These are phyloP conservation scores for Corylus americana DNA, from an alignment of 306 rosid genomes.

Conservation along the genomic window DNA sequence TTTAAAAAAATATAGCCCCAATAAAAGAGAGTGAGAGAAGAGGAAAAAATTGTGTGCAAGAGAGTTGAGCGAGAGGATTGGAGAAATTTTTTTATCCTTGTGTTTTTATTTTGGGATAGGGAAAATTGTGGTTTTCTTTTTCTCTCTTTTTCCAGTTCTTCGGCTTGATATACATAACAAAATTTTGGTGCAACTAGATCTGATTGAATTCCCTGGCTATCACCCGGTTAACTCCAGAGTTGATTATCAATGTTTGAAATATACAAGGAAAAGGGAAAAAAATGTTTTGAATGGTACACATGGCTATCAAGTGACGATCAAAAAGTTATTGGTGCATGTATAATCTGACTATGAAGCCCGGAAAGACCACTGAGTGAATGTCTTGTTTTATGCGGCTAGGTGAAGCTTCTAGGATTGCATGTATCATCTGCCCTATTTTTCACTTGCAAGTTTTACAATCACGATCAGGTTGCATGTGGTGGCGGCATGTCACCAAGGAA, in stretches of 20 bases:
- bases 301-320: no score
- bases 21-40: no score
- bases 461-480: slow-evolving; percentile 8
- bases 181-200: no score
- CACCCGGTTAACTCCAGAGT: not conserved
- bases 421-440: no score
- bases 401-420: not conserved
- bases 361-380: not conserved
- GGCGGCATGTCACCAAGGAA: not conserved
- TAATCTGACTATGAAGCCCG: not conserved
- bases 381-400: not conserved
- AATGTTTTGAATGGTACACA: not conserved
- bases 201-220: not conserved
- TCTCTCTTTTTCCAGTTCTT: no score
- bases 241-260: not conserved
- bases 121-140: no score
- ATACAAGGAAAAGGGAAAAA: not conserved
- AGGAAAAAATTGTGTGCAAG: no score
- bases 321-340: not conserved
- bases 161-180: no score
- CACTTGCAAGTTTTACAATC: not conserved
- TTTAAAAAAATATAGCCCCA: no score
- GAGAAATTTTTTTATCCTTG: no score
- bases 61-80: no score
- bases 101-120: no score